Conservation (phyloP, 148 eudicot species). For the Chenopodium berlandieri region DNA sequence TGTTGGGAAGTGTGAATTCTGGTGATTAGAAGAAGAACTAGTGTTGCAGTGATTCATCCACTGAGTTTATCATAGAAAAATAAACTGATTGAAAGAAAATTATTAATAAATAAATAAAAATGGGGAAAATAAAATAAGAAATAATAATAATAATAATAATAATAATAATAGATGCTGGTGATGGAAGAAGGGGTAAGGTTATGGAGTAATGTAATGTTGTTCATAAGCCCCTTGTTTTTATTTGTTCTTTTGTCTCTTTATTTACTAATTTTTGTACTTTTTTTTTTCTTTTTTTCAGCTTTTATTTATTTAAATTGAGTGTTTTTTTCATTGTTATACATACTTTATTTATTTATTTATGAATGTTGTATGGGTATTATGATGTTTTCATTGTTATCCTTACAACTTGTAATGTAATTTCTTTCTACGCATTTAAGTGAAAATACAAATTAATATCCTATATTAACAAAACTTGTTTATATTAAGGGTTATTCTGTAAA, state of each 20-base stretch:
- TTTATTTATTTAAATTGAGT: neutral
- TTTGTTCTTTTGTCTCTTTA: neutral
- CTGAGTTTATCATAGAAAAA: neutral
- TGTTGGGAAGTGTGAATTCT: slow-evolving; percentile 29
- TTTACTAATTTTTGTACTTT: neutral
- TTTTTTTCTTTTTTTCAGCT: neutral
- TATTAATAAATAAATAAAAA: too few species aligned
- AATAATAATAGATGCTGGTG: neutral
- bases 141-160: neutral
- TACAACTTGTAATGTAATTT: too few species aligned
- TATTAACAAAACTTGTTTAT: too few species aligned
- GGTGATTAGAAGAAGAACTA: neutral
- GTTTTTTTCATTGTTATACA: too few species aligned
- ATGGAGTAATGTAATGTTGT: neutral
- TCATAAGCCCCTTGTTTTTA: slow-evolving; percentile 7
- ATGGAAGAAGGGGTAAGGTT: slow-evolving; percentile 3
- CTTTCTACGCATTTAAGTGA: too few species aligned
- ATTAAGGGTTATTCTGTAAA: too few species aligned
- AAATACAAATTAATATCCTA: too few species aligned
- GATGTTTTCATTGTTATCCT: too few species aligned
- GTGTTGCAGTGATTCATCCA: slow-evolving; percentile 2
- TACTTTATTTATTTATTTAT: too few species aligned
- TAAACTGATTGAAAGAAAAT: neutral
- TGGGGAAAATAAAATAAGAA: neutral
- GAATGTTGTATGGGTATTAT: too few species aligned